Evolutionary conservation across 257 asterid species (phyloP).

Genomic region (Nyctanthes arbortristis): DNA sequence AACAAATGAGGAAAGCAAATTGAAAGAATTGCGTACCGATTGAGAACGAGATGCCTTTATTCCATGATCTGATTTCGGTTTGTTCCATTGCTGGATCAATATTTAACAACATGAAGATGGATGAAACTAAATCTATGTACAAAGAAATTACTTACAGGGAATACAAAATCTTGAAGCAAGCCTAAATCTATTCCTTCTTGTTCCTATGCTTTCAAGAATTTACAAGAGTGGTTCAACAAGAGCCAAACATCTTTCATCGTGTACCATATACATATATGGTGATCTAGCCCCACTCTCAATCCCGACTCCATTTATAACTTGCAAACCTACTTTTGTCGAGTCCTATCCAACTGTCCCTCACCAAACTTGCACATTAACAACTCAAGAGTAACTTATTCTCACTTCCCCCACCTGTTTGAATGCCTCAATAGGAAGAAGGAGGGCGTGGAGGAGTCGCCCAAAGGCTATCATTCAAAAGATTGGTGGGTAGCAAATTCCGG

Average conservation of each 20-base stretch:
- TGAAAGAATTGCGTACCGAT: background rate
- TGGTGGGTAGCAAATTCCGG: constrained; percentile 48
- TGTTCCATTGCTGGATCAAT: background rate
- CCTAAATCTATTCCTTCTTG: constrained; percentile 27
- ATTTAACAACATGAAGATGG: background rate
- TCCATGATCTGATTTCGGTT: constrained; percentile 3
- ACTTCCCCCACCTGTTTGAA: background rate
- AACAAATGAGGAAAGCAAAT: background rate
- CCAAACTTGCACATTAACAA: background rate
- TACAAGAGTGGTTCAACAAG: constrained; percentile 9
- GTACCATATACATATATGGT: too few relatives aligned
- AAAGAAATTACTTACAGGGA: constrained; percentile 31
- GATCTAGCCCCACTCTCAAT: background rate
- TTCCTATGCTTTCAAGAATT: constrained; percentile 37
- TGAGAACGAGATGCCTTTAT: background rate
- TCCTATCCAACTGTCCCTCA: background rate
- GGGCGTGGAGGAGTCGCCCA: constrained; percentile 67
- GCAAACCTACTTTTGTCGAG: background rate
- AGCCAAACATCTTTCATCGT: background rate
- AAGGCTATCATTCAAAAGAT: constrained; percentile 56
- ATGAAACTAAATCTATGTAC: constrained; percentile 20
- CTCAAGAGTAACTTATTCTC: background rate
- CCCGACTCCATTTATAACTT: background rate
- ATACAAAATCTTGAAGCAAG: constrained; percentile 24
- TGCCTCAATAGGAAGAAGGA: constrained; percentile 42